Evolutionary conservation across 2,329 filamentous ascomycete genomes (phyloP).

Genomic region (Diplodia intermedia): DNA sequence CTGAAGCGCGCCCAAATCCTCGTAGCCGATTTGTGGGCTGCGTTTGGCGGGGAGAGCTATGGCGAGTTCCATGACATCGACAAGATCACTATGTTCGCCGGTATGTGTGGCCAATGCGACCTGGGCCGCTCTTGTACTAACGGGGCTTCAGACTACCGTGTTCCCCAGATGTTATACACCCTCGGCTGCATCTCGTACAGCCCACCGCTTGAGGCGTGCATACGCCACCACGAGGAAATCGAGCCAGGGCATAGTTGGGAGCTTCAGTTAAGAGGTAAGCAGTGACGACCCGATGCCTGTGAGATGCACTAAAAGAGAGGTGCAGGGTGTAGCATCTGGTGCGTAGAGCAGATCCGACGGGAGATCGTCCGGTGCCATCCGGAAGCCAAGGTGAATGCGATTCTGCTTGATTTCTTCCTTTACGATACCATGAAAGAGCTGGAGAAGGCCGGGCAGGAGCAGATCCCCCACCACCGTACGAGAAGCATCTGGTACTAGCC

Average conservation of each 20-base stretch:
- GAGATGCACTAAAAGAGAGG: conserved; percentile 16
- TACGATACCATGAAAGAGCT: conserved; percentile 93
- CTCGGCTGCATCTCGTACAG: conserved; percentile 70
- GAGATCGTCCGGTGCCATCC: conserved; percentile 80
- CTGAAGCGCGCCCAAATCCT: conserved; percentile 96
- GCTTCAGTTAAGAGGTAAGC: conserved; percentile 78
- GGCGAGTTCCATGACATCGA: conserved; percentile 90
- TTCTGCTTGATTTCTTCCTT: conserved; percentile 95
- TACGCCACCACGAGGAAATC: conserved; percentile 70
- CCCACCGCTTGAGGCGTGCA: conserved; percentile 74
- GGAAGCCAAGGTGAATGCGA: conserved; percentile 75
- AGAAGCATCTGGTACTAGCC: conserved; percentile 90
- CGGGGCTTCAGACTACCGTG: conserved; percentile 74
- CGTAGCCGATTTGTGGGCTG: conserved; percentile 95
- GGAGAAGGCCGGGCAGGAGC: conserved; percentile 63
- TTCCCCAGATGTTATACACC: conserved; percentile 80
- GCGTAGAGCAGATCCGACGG: conserved; percentile 83
- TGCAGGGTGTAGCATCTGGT: conserved; percentile 90
- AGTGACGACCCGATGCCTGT: neutral
- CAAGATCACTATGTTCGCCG: conserved; percentile 96
- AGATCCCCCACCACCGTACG: conserved; percentile 83
- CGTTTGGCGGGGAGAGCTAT: conserved; percentile 80
- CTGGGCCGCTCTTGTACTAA: conserved; percentile 14
- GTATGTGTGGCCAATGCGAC: conserved; percentile 44
- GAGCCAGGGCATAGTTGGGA: conserved; percentile 79